A percentile compares a stretch with the other conserved stretches of the same genome.
Evolutionary conservation across 345 rosid genomes (phyloP).

Genomic region (Fremontodendron californicum): DNA sequence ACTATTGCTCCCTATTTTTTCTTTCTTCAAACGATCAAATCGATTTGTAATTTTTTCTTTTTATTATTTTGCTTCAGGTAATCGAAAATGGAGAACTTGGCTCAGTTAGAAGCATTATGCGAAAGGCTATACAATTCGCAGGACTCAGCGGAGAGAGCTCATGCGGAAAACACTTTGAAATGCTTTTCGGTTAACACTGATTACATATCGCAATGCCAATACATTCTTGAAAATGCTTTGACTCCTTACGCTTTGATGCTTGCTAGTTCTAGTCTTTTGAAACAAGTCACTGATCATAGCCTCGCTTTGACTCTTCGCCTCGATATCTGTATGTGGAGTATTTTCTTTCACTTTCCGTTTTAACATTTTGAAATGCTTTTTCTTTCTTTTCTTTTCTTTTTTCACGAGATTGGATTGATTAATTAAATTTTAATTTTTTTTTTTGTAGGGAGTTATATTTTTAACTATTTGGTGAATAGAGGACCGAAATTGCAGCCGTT

Average conservation of each 20-base stretch:
- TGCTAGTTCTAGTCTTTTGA: conserved; percentile 91
- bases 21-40: neutral
- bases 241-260: conserved; percentile 98
- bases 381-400: neutral
- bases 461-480: conserved; percentile 81
- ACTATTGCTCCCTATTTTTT: neutral
- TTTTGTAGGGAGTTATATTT: conserved; percentile 62
- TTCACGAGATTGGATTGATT: neutral
- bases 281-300: conserved; percentile 93
- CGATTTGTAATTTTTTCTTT: neutral
- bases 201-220: conserved; percentile 91
- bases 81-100: conserved; percentile 85
- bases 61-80: conserved; percentile 21
- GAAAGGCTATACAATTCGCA: conserved; percentile 95
- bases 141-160: conserved; percentile 83
- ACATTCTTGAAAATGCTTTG: conserved; percentile 92
- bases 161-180: conserved; percentile 86
- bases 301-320: conserved; percentile 78
- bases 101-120: conserved; percentile 93
- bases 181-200: conserved; percentile 81
- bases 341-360: conserved; percentile 10
- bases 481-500: conserved; percentile 86
- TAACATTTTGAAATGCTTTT: conserved; percentile 14
- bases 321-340: conserved; percentile 59
- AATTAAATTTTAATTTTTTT: neutral